phyloP scores from a whole-genome alignment of 75 land plant genomes.

The Isoetes taiwanensis region DNA sequence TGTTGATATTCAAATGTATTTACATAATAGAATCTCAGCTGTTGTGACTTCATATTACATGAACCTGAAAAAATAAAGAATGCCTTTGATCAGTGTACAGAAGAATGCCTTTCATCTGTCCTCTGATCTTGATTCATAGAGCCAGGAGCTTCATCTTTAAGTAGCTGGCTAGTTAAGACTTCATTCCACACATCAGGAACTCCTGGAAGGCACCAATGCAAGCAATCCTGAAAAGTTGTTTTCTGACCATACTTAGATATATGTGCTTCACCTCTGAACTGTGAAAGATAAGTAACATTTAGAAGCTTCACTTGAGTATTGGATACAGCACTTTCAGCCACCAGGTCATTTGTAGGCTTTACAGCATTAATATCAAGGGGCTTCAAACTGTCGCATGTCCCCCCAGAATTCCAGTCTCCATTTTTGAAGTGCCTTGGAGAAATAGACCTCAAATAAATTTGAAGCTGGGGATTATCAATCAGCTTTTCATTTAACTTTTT shows the following conservation, averaged over 20 bases:
- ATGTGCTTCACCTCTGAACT: conserved; percentile 66
- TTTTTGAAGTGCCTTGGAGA: conserved; percentile 83
- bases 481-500: conserved; percentile 50
- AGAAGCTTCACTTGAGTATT: conserved; percentile 52
- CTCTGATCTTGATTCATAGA: no score
- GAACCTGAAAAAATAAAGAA: no score
- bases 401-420: conserved; percentile 97
- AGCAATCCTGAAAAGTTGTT: conserved; percentile 54
- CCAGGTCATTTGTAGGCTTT: conserved; percentile 33
- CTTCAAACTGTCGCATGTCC: conserved; percentile 58
- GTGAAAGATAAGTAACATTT: conserved; percentile 58
- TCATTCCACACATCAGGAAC: conserved; percentile 96
- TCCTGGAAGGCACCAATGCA: conserved; percentile 97
- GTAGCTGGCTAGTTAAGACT: conserved; percentile 55
- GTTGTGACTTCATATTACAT: no score
- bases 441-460: conserved; percentile 49
- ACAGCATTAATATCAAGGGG: conserved; percentile 23
- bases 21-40: no score
- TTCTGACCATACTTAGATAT: conserved; percentile 48
- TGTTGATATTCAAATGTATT: no score
- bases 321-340: conserved; percentile 41
- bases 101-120: no score
- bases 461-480: conserved; percentile 20
- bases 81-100: no score
- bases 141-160: no score